Conservation (phyloP, 225 moss, liverwort and hornwort species). For the Polytrichum formosum region DNA sequence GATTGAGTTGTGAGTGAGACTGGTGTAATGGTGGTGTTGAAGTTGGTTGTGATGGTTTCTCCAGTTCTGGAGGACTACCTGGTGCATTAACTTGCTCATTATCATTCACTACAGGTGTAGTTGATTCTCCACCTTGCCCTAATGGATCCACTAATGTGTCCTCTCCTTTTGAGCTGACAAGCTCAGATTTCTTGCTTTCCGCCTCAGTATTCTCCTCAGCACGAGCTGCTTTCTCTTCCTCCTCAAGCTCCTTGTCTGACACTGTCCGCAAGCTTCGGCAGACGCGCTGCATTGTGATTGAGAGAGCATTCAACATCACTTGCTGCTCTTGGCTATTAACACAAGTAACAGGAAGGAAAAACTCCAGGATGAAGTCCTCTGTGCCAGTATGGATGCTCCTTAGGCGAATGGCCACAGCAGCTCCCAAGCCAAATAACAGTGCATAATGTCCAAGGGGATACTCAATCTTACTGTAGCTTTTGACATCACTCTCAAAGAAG, state of each 20-base stretch:
- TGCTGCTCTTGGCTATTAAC: conserved; percentile 80
- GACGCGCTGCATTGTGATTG: conserved; percentile 95
- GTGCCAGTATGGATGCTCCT: conserved; percentile 84
- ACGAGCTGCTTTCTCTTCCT: conserved; percentile 42
- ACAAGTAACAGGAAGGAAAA: conserved; percentile 84
- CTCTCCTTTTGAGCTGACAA: conserved; percentile 11
- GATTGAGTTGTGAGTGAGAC: conserved; percentile 10
- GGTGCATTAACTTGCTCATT: neutral
- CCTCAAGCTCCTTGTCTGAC: conserved; percentile 69
- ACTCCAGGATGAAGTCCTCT: conserved; percentile 93
- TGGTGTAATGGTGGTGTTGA: conserved; percentile 14
- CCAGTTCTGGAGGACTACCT: conserved; percentile 1
- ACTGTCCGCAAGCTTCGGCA: conserved; percentile 92
- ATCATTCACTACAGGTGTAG: neutral
- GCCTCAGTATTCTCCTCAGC: conserved; percentile 40
- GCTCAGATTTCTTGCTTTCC: conserved; percentile 24
- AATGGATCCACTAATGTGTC: neutral
- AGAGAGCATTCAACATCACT: conserved; percentile 74
- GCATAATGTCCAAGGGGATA: conserved; percentile 97
- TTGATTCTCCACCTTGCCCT: neutral
- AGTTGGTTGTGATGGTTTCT: conserved; percentile 5
- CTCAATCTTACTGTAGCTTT: conserved; percentile 72
- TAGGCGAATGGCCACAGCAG: conserved; percentile 88
- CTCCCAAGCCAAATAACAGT: conserved; percentile 74
- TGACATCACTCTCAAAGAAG: conserved; percentile 84